Base-by-base conservation (phyloP, 108 stramenopile genomes). In the Discostella stelligeroides region DNA sequence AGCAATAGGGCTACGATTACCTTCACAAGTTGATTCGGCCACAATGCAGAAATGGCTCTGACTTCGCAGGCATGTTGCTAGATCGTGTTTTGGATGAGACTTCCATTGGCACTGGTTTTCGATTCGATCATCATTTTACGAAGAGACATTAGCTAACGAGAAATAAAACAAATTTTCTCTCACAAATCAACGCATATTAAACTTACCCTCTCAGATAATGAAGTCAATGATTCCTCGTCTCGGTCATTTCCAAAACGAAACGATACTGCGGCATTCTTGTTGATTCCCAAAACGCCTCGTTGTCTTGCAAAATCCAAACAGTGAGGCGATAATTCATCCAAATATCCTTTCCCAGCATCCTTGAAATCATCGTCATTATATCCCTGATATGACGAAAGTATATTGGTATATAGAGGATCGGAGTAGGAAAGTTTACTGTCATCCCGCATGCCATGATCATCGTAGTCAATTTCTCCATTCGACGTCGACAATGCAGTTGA, bases 311-410 rank as follows among this genome's bases (percentile, higher is more conserved):
- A 72, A 20, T 66, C 43, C 38, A 76, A 45, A 47, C 77, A 63
- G 39, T 73, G 42, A 9, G 58, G 46, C 24, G 70, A 76, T 30
- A 76, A 53, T 39, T 62, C 66, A 25, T 37, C 49, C 12, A 46
- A 20, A 23, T 48, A 66, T 53, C 69, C 76, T 29, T 68, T 79
- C 9, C 65, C 75, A 40, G 68, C 29, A 57, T 68, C 72, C 48
- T 75, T 82, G 43, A 76, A 76, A 59, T 74, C 76, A 10, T 21
- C 57, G 15, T 79, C 81, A 39, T 82, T 74, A 45, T 61, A 72
- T 20, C 81, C 81, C 40, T 54, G 51, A 65, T 63, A 82, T 15
- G 65, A 50, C 13, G 41, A 48, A 15, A 76, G 48, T 21, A 76
- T 73, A 24, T 70, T 39, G 27, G 45, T 29, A 51, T 68, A 82